Percentiles rank a stretch among this genome's conserved stretches.
Evolutionary conservation across 2,329 filamentous ascomycete species (phyloP).

Genomic region (Fusarium concolor): DNA sequence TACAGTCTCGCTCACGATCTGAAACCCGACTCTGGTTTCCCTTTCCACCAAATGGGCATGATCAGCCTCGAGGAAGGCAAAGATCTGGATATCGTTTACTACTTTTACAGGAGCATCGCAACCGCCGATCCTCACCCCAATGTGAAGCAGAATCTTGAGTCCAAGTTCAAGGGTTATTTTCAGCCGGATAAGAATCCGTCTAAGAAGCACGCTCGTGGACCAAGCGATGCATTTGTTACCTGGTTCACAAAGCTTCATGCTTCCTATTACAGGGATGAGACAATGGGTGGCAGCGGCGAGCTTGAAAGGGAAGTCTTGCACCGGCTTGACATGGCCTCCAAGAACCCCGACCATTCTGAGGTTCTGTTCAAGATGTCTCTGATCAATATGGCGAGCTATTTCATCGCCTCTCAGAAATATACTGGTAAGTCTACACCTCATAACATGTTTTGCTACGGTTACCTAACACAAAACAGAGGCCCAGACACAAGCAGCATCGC

Average conservation of each 20-base stretch:
- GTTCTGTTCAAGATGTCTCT: conserved; percentile 83
- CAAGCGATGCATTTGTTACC: conserved; percentile 73
- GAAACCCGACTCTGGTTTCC: conserved; percentile 80
- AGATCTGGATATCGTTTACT: conserved; percentile 87
- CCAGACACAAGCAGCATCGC: conserved; percentile 58
- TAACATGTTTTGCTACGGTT: neutral
- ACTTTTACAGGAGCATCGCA: conserved; percentile 86
- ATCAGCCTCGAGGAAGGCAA: conserved; percentile 82
- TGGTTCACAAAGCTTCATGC: conserved; percentile 92
- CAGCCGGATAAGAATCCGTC: conserved; percentile 51
- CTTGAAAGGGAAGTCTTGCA: conserved; percentile 87
- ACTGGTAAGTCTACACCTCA: conserved; percentile 48
- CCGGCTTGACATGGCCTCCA: conserved; percentile 78
- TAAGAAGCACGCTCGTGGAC: conserved; percentile 47
- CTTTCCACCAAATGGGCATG: conserved; percentile 91
- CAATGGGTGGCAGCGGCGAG: conserved; percentile 80
- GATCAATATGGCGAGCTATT: conserved; percentile 87
- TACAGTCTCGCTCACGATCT: conserved; percentile 86
- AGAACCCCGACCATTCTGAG: conserved; percentile 72
- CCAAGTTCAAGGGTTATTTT: conserved; percentile 75
- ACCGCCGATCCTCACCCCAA: conserved; percentile 79
- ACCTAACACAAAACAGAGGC: conserved; percentile 54
- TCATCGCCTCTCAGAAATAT: conserved; percentile 65
- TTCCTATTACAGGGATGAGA: conserved; percentile 81
- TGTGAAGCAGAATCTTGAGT: conserved; percentile 80